These are phyloP conservation scores for Penicillium sp. DNA, from an alignment of 2,329 filamentous ascomycete species.

Conservation along the genomic window DNA sequence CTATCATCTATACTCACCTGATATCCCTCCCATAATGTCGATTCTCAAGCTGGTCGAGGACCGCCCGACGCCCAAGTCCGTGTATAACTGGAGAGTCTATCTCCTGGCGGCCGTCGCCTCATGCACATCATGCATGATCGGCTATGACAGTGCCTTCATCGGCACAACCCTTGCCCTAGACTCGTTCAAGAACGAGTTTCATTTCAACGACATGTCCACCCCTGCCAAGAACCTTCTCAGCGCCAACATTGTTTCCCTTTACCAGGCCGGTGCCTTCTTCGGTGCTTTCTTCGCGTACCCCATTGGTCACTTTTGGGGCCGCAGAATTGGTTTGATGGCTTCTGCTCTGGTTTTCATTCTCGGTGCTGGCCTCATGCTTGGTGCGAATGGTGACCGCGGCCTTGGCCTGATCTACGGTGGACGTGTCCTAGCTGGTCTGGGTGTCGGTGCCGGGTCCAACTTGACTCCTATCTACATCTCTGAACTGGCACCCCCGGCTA, in stretches of 20 bases:
- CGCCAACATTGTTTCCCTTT: conserved; percentile 75
- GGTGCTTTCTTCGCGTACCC: conserved; percentile 69
- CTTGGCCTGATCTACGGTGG: conserved; percentile 58
- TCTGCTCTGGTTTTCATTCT: conserved; percentile 65
- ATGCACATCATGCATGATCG: conserved; percentile 59
- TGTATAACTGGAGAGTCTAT: conserved; percentile 62
- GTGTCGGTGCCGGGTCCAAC: conserved; percentile 53
- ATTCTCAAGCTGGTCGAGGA: conserved; percentile 44
- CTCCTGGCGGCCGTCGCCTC: conserved; percentile 54
- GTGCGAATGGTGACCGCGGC: conserved; percentile 59
- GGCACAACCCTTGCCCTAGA: conserved; percentile 70
- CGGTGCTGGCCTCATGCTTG: conserved; percentile 71
- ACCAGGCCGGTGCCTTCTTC: conserved; percentile 82
- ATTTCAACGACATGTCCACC: conserved; percentile 51
- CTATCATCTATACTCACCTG: background rate
- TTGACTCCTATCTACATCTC: conserved; percentile 58
- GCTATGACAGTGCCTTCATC: conserved; percentile 73
- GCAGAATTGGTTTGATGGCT: conserved; percentile 61
- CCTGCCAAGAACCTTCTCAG: conserved; percentile 53
- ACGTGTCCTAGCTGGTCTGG: conserved; percentile 53
- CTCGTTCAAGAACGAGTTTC: conserved; percentile 68
- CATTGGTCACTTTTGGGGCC: conserved; percentile 65
- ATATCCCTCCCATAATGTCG: conserved; percentile 26
- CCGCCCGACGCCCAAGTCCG: conserved; percentile 54
- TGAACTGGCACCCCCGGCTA: conserved; percentile 54